Evolutionary conservation across 176 grass and related monocot species (phyloP).

Genomic region (Melocanna baccifera): DNA sequence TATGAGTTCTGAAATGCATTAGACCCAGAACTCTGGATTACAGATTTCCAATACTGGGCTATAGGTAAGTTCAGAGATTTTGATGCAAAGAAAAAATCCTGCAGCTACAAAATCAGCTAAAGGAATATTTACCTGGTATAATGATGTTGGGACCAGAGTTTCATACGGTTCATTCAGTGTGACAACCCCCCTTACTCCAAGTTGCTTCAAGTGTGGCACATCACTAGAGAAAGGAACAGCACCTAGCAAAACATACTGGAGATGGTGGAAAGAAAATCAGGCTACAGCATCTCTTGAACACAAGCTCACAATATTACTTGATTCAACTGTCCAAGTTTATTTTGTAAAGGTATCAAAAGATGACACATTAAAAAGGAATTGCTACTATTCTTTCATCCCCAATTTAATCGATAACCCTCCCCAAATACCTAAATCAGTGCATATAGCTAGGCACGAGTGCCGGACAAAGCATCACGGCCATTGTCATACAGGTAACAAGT

Average conservation of each 20-base stretch:
- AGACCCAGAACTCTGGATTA: background rate
- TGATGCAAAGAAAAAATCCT: background rate
- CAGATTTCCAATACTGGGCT: background rate
- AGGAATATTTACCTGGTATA: slow-evolving; percentile 53
- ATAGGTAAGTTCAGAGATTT: background rate
- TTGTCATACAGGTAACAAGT: background rate
- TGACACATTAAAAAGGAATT: background rate
- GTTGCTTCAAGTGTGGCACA: slow-evolving; percentile 53
- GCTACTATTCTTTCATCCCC: background rate
- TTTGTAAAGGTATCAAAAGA: background rate
- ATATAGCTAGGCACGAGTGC: background rate
- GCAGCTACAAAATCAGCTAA: slow-evolving; percentile 11
- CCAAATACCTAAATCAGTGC: no score
- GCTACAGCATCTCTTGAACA: background rate
- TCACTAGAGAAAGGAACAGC: slow-evolving; percentile 78
- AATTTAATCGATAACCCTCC: background rate
- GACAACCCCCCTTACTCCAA: slow-evolving; percentile 67
- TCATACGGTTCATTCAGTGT: slow-evolving; percentile 80
- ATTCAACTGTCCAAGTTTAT: background rate
- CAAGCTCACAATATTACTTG: background rate
- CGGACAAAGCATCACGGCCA: background rate
- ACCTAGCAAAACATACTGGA: slow-evolving; percentile 68
- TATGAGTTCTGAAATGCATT: background rate
- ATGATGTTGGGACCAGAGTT: slow-evolving; percentile 68
- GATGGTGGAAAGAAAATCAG: slow-evolving; percentile 8